These are phyloP conservation scores for Plasmodium vinckei DNA, from an alignment of 169 alveolate genomes.

Conservation along the genomic window DNA sequence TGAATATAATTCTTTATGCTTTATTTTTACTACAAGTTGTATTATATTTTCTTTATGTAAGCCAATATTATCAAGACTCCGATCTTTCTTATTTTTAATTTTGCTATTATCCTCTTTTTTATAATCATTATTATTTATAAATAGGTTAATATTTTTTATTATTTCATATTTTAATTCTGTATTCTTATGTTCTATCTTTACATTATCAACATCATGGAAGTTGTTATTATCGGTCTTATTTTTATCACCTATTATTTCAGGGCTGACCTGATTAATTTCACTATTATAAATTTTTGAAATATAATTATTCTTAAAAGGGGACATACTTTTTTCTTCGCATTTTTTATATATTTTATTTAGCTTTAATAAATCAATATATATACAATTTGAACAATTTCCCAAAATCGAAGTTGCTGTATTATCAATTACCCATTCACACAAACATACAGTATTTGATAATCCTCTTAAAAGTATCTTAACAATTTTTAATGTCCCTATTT, in stretches of 20 bases:
- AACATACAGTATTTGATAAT: conserved; percentile 44
- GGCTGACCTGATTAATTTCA: not conserved
- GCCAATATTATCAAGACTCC: not conserved
- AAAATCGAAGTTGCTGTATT: conserved; percentile 10
- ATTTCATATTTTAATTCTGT: not conserved
- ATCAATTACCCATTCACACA: conserved; percentile 68
- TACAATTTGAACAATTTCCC: conserved; percentile 34
- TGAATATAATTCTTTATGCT: conserved; percentile 50
- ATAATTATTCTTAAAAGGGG: not conserved
- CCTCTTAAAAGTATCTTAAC: conserved; percentile 51
- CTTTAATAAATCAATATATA: conserved; percentile 37
- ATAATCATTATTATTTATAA: not conserved
- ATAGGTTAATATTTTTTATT: not conserved
- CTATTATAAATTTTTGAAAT: not conserved
- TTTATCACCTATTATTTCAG: conserved; percentile 1
- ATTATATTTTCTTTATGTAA: conserved; percentile 4
- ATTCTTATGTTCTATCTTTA: not conserved
- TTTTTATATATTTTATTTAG: conserved; percentile 23
- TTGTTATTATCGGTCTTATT: not conserved
- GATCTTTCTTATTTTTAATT: not conserved
- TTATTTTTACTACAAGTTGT: conserved; percentile 44
- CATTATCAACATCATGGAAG: not conserved
- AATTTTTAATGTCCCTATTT: conserved; percentile 46
- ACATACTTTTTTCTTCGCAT: not conserved
- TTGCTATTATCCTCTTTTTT: not conserved